Percentiles rank a stretch among this genome's conserved stretches.
These are phyloP conservation scores for Neophaeococcomyces mojaviensis DNA, from an alignment of 2,329 filamentous ascomycete species.

Conservation along the genomic window DNA sequence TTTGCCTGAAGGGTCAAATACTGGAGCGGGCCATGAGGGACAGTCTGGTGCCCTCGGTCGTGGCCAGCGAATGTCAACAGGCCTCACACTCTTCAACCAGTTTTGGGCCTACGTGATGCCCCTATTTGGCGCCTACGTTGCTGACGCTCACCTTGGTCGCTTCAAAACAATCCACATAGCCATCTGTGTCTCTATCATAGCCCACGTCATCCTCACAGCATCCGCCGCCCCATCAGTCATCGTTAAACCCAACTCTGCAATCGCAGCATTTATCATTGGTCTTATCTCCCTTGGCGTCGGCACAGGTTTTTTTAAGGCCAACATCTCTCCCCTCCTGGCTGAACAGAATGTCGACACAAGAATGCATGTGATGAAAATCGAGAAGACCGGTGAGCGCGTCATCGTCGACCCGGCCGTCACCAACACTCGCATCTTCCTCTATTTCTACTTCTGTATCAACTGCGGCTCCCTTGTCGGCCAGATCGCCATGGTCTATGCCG, in stretches of 20 bases:
- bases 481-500: constrained; percentile 63
- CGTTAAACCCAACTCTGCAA: constrained; percentile 47
- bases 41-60: constrained; percentile 51
- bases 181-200: constrained; percentile 55
- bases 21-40: constrained; percentile 43
- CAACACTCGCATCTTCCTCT: constrained; percentile 59
- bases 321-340: constrained; percentile 47
- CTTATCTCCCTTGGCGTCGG: constrained; percentile 64
- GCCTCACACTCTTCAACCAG: constrained; percentile 48
- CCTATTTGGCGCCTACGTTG: constrained; percentile 51
- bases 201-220: constrained; percentile 58
- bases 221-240: constrained; percentile 60
- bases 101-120: constrained; percentile 58
- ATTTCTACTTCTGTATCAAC: constrained; percentile 67
- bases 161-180: constrained; percentile 64
- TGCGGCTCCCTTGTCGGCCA: constrained; percentile 56
- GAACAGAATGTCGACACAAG: constrained; percentile 59
- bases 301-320: constrained; percentile 74
- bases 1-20: constrained; percentile 47
- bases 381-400: constrained; percentile 55
- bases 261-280: constrained; percentile 57
- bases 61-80: constrained; percentile 50
- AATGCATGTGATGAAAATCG: constrained; percentile 47
- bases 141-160: constrained; percentile 52
- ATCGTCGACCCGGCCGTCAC: constrained; percentile 65